phyloP scores from a whole-genome alignment of 805 yeast genomes.

The Blastobotrys terrestris region DNA sequence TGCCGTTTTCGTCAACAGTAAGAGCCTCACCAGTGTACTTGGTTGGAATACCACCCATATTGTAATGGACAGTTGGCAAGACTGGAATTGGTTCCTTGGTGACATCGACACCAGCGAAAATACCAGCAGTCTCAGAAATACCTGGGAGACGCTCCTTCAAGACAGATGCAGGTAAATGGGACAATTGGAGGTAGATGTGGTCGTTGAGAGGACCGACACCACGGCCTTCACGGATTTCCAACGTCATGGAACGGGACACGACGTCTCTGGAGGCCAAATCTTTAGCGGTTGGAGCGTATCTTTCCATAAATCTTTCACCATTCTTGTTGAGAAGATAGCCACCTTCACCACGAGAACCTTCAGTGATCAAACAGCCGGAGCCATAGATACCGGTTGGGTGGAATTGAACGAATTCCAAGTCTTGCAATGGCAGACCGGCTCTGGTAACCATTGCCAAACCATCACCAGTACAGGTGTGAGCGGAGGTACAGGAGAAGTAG shows the following conservation, averaged over 20 bases:
- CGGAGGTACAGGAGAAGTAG: slow-evolving; percentile 97
- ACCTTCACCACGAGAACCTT: slow-evolving; percentile 99
- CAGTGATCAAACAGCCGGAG: slow-evolving; percentile 97
- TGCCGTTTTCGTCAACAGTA: slow-evolving; percentile 74
- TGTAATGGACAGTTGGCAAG: slow-evolving; percentile 96
- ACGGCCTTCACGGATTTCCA: slow-evolving; percentile 98
- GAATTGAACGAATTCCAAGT: slow-evolving; percentile 96
- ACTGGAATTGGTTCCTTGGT: slow-evolving; percentile 99
- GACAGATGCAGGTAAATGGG: slow-evolving; percentile 88
- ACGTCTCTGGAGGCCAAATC: slow-evolving; percentile 98
- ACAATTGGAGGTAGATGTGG: slow-evolving; percentile 90
- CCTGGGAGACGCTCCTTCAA: slow-evolving; percentile 96
- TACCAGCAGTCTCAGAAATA: slow-evolving; percentile 96
- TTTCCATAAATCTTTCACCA: slow-evolving; percentile 99
- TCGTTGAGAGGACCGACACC: slow-evolving; percentile 97
- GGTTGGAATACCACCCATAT: slow-evolving; percentile 99
- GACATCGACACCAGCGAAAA: slow-evolving; percentile 98
- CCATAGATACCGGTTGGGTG: slow-evolving; percentile 99
- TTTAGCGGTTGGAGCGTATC: slow-evolving; percentile 98
- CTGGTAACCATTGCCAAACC: slow-evolving; percentile 98
- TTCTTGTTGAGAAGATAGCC: slow-evolving; percentile 92
- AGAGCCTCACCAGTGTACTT: slow-evolving; percentile 94
- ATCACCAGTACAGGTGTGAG: slow-evolving; percentile 99
- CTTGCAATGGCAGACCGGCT: slow-evolving; percentile 97
- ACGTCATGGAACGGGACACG: slow-evolving; percentile 94